Evolutionary conservation across 306 rosid genomes (phyloP).

Genomic region (Quercus wislizeni): DNA sequence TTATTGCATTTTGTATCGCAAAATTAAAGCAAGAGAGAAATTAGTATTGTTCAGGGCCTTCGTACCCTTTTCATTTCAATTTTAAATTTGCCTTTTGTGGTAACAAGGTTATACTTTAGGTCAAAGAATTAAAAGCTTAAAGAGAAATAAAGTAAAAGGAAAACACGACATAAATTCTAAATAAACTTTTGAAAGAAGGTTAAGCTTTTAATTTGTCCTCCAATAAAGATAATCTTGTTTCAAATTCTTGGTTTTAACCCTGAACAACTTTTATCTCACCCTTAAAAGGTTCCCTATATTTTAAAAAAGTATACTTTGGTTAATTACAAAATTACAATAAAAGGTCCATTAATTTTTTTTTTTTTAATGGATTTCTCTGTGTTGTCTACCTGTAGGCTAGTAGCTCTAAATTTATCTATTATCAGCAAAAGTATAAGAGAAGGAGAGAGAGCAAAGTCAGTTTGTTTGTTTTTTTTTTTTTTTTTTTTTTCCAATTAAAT

Average conservation of each 20-base stretch:
- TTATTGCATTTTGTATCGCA: constrained; percentile 6
- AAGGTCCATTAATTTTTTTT: too few species aligned
- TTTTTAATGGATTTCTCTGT: too few species aligned
- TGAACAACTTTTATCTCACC: background rate
- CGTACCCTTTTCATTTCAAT: background rate
- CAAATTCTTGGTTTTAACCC: constrained; percentile 19
- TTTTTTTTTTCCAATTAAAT: background rate
- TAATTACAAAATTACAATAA: background rate
- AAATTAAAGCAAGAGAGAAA: constrained; percentile 8
- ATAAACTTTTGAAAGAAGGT: constrained; percentile 46
- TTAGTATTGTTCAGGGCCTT: too few species aligned
- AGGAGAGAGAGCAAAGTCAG: too few species aligned
- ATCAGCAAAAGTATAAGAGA: too few species aligned
- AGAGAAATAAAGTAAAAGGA: constrained; percentile 35
- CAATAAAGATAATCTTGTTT: constrained; percentile 37
- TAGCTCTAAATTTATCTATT: too few species aligned
- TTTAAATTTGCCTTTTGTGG: background rate
- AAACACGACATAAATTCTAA: constrained; percentile 24
- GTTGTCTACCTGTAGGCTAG: too few species aligned
- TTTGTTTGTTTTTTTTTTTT: background rate
- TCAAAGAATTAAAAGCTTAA: constrained; percentile 26
- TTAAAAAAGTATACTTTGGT: background rate
- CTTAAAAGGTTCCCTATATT: background rate
- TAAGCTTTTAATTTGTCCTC: constrained; percentile 44
- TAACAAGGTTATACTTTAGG: constrained; percentile 5